Evolutionary conservation across 805 yeast genomes (phyloP).

Genomic region (Metschnikowia dekortorum): DNA sequence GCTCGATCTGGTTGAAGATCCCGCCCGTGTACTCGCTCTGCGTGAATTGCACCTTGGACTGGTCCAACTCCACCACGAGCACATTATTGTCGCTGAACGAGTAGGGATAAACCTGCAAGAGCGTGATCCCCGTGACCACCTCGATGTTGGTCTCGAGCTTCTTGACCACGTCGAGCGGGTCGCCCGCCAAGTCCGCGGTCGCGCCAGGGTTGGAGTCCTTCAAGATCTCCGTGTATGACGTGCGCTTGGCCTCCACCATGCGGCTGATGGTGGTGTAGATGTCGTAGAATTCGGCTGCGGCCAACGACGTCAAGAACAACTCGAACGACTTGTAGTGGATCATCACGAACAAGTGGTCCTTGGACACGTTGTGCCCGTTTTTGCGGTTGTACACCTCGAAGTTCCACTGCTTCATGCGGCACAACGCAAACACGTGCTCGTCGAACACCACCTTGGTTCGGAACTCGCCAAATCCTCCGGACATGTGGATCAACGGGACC

Average conservation of each 20-base stretch:
- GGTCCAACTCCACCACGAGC: constrained; percentile 55
- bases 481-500: constrained; percentile 64
- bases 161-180: constrained; percentile 26
- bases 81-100: constrained; percentile 76
- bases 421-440: constrained; percentile 76
- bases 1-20: constrained; percentile 52
- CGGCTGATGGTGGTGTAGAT: constrained; percentile 66
- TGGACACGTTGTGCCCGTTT: constrained; percentile 41
- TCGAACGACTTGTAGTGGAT: constrained; percentile 49
- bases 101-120: constrained; percentile 75
- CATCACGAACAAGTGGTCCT: constrained; percentile 58
- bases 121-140: constrained; percentile 52
- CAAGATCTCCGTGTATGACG: constrained; percentile 72
- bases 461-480: constrained; percentile 52
- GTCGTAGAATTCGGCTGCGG: constrained; percentile 79
- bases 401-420: constrained; percentile 43
- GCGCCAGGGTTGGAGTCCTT: constrained; percentile 46
- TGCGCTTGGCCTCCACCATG: constrained; percentile 66
- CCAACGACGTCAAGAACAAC: constrained; percentile 72
- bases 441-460: constrained; percentile 71
- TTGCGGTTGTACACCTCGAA: constrained; percentile 67
- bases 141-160: constrained; percentile 65
- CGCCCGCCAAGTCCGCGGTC: not conserved
- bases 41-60: constrained; percentile 48
- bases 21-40: constrained; percentile 43